Conservation (phyloP, 257 asterid genomes). For the Salvia rosmarinus region DNA sequence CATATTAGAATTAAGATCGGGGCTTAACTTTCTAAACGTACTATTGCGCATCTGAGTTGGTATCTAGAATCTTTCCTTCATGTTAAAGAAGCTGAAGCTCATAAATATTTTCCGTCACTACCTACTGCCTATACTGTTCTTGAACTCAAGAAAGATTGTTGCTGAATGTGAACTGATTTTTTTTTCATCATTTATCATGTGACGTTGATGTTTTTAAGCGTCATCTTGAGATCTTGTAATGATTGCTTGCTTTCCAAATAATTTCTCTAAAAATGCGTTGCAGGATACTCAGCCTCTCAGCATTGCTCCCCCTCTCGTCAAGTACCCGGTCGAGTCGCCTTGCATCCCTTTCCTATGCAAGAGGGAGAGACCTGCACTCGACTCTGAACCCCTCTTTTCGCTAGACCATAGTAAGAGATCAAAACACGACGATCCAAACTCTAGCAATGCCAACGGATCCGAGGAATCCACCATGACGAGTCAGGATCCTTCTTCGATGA, state of each 20-base stretch:
- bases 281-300: conserved; percentile 55
- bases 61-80: background rate
- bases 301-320: conserved; percentile 52
- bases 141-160: too few relatives aligned
- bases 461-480: conserved; percentile 88
- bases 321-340: conserved; percentile 43
- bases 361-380: conserved; percentile 63
- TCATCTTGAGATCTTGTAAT: background rate
- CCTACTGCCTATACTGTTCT: too few relatives aligned
- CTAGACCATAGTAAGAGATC: conserved; percentile 62
- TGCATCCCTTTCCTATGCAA: conserved; percentile 59
- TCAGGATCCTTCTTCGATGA: conserved; percentile 55
- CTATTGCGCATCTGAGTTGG: background rate
- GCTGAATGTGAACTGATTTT: background rate
- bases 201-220: background rate
- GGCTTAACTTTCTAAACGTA: background rate
- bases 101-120: too few relatives aligned
- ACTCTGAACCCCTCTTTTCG: conserved; percentile 61
- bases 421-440: conserved; percentile 72
- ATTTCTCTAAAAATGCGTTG: conserved; percentile 17
- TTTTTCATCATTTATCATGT: background rate
- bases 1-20: background rate
- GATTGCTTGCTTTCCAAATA: background rate
- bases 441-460: conserved; percentile 80
- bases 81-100: conserved; percentile 1